phyloP scores from a whole-genome alignment of 1,284 basidiomycete species.

The Fomitopsis schrenkii region DNA sequence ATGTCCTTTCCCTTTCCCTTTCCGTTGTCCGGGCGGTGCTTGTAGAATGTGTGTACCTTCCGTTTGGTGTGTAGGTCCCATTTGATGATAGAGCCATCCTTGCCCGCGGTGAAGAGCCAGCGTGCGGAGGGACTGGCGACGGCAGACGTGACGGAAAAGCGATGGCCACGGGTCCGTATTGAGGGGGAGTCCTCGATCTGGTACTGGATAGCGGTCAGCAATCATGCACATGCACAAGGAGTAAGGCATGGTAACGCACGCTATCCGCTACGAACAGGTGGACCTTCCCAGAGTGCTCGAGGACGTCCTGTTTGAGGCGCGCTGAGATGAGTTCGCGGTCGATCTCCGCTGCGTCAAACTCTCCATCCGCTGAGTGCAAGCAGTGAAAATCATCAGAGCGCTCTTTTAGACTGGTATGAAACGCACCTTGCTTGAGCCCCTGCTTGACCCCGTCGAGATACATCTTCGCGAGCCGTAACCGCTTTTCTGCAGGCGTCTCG shows the following conservation, averaged over 20 bases:
- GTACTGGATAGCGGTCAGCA: conserved; percentile 24
- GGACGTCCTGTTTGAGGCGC: conserved; percentile 84
- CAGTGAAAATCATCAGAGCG: not conserved
- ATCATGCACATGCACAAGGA: not conserved
- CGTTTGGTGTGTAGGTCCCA: conserved; percentile 70
- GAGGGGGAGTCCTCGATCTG: conserved; percentile 41
- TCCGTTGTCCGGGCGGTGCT: conserved; percentile 50
- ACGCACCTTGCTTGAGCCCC: conserved; percentile 54
- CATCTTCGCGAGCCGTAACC: conserved; percentile 85
- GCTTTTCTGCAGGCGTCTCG: conserved; percentile 94
- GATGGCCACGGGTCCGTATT: conserved; percentile 63
- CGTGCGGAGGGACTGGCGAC: conserved; percentile 65
- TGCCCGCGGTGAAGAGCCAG: conserved; percentile 78
- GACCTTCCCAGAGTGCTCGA: conserved; percentile 82
- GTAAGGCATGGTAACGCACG: conserved; percentile 35
- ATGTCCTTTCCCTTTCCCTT: conserved; percentile 57
- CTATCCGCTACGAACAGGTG: conserved; percentile 75
- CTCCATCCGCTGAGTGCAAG: conserved; percentile 58
- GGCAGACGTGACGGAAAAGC: conserved; percentile 74
- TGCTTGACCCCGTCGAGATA: conserved; percentile 88
- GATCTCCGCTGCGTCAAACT: conserved; percentile 91
- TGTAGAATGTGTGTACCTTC: conserved; percentile 55
- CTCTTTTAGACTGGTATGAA: not conserved
- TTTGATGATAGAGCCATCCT: conserved; percentile 82
- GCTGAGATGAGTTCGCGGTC: conserved; percentile 91